Base-by-base conservation (phyloP, 305 asterid genomes). In the Caryopteris hybrid region DNA sequence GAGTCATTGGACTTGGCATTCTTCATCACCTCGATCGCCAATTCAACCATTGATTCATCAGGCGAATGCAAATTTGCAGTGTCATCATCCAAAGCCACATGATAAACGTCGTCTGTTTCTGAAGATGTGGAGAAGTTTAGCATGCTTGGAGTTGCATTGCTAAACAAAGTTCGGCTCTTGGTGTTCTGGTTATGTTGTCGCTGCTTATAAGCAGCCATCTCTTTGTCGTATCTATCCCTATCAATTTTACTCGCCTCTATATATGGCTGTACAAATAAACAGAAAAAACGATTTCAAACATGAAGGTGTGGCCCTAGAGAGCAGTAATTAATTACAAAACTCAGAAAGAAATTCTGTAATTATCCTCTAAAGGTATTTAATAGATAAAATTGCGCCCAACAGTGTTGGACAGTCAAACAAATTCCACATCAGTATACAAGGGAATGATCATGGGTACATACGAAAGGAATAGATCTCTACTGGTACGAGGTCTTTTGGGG, bases 201-300 rank as follows among this genome's bases (percentile, higher is more conserved):
- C 73, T 73, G 74, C 59, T 54, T 62, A 41, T 82, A 75, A 36
- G 65, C 61, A 47, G 71, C 79, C 86, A 69, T 70, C 68, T 90
- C 90, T 57, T 70, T 56, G 5, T 52, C 61, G 36, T 77, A 90
- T 61, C 95, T 79, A 62, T 83, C 93, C 74, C 33, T 82, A 79
- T 90, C 97, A 77, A 71, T 72, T 74, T 72, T 78, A 66, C 86
- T 73, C 20, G 89, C 95, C 61, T 86, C 91, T 0, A 78, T 17
- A 58, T 76, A 87, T 6, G 91, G 90, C 97, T 86, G 88, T 55
- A 61, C 38, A 77, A 6, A 51, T 14, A 14, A 50, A 29, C 3
- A 20, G 56, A 11, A 12, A 23, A 11, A 23, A 43, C 5, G 18
- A 17, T 18, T 23, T 31, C n/a, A 6, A 43, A 51, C 10, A 61